Evolutionary conservation across 164 flowering plant genomes (phyloP).

Genomic region (Liquidambar formosana): DNA sequence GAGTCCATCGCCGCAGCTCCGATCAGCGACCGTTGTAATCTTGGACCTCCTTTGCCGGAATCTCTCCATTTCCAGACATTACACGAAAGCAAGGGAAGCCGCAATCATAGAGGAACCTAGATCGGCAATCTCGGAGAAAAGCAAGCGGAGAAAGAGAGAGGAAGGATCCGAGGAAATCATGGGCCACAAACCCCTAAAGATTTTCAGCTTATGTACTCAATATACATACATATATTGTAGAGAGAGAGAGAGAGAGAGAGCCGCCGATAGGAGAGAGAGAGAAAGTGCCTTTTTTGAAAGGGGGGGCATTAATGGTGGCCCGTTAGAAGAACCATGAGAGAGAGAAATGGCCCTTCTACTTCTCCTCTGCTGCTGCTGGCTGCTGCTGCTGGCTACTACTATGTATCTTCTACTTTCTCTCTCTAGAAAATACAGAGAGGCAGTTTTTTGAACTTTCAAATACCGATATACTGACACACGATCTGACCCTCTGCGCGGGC

Average conservation of each 20-base stretch:
- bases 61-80: slow-evolving; percentile 30
- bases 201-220: background rate
- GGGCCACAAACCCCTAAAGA: background rate
- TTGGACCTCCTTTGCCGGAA: slow-evolving; percentile 25
- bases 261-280: background rate
- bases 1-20: slow-evolving; percentile 8
- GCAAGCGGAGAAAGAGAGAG: background rate
- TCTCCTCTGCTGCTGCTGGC: too few species aligned
- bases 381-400: too few species aligned
- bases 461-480: background rate
- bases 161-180: slow-evolving; percentile 25
- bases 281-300: background rate
- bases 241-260: slow-evolving; percentile 3
- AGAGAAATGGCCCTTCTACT: background rate
- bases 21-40: slow-evolving; percentile 11
- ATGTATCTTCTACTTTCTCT: too few species aligned
- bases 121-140: slow-evolving; percentile 19
- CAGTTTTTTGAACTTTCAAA: slow-evolving; percentile 35
- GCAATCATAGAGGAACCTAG: slow-evolving; percentile 17
- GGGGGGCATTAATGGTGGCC: slow-evolving; percentile 11
- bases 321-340: slow-evolving; percentile 1
- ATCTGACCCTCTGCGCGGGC: slow-evolving; percentile 16
- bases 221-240: background rate
- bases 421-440: background rate
- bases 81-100: background rate